Percentiles rank a stretch among this genome's conserved stretches.
These are phyloP conservation scores for Vaucheria bursata DNA, from an alignment of 352 stramenopile species.

Conservation along the genomic window DNA sequence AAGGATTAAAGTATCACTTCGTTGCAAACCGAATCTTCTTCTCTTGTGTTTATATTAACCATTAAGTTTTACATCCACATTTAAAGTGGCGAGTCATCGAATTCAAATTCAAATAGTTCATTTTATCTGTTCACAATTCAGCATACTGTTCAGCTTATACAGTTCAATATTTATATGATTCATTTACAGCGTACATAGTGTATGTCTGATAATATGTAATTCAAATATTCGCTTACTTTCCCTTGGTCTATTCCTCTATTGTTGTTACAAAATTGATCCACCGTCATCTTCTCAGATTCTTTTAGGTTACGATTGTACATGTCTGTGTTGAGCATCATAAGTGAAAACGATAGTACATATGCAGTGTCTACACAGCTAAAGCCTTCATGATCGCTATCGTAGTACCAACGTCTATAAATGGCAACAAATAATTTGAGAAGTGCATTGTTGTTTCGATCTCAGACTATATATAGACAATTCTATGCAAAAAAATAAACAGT, in stretches of 20 bases:
- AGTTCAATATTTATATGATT: no score
- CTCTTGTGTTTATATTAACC: no score
- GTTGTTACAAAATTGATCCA: slow-evolving; percentile 81
- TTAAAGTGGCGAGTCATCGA: no score
- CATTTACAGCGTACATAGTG: no score
- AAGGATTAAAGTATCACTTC: no score
- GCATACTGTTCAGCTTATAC: no score
- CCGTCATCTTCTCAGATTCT: slow-evolving; percentile 82
- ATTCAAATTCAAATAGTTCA: no score
- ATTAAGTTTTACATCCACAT: no score
- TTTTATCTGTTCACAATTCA: no score
- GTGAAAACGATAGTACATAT: slow-evolving; percentile 82
- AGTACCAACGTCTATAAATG: background rate
- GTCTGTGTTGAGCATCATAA: slow-evolving; percentile 81
- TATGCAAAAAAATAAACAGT: slow-evolving; percentile 51
- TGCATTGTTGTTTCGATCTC: slow-evolving; percentile 11
- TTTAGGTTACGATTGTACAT: slow-evolving; percentile 69
- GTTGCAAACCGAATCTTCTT: no score
- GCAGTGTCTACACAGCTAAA: slow-evolving; percentile 69
- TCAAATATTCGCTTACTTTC: slow-evolving; percentile 42
- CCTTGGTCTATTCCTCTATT: slow-evolving; percentile 92
- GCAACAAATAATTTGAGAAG: slow-evolving; percentile 1
- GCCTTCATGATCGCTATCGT: background rate
- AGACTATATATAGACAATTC: slow-evolving; percentile 54
- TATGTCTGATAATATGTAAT: background rate